Conservation (phyloP, 2,329 filamentous ascomycete genomes). For the Sporothrix pseudoabietina region DNA sequence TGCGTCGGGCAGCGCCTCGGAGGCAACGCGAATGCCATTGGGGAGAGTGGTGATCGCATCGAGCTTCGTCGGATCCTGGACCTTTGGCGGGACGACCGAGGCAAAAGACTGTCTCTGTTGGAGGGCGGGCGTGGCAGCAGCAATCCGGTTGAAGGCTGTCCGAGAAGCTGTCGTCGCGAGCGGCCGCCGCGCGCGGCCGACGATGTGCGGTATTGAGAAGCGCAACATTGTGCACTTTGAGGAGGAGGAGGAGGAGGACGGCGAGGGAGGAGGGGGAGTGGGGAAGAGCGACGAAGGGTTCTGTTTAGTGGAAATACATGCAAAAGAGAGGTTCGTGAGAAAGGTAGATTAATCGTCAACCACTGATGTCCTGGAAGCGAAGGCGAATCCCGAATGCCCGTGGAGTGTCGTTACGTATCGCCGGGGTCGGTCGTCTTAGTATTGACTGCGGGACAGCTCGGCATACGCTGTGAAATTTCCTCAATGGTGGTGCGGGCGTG, state of each 20-base stretch:
- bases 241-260: background rate
- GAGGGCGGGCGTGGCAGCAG: background rate
- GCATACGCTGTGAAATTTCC: constrained; percentile 29
- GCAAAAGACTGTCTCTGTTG: constrained; percentile 21
- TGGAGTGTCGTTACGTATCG: constrained; percentile 3
- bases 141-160: background rate
- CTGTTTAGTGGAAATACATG: background rate
- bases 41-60: constrained; percentile 84
- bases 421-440: background rate
- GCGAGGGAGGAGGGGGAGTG: too few relatives aligned
- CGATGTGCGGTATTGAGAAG: constrained; percentile 31
- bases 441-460: constrained; percentile 9
- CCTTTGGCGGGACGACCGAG: constrained; percentile 25
- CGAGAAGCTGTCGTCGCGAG: constrained; percentile 4
- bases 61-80: constrained; percentile 78
- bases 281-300: background rate
- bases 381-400: background rate
- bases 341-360: background rate
- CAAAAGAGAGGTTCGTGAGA: background rate
- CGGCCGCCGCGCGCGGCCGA: constrained; percentile 26
- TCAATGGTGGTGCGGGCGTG: constrained; percentile 10
- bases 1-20: constrained; percentile 88
- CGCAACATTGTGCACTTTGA: constrained; percentile 29
- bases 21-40: constrained; percentile 93
- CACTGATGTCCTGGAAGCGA: background rate